Conservation (phyloP, 192 early-diverging fungal genomes). For the Coemansia asiatica region DNA sequence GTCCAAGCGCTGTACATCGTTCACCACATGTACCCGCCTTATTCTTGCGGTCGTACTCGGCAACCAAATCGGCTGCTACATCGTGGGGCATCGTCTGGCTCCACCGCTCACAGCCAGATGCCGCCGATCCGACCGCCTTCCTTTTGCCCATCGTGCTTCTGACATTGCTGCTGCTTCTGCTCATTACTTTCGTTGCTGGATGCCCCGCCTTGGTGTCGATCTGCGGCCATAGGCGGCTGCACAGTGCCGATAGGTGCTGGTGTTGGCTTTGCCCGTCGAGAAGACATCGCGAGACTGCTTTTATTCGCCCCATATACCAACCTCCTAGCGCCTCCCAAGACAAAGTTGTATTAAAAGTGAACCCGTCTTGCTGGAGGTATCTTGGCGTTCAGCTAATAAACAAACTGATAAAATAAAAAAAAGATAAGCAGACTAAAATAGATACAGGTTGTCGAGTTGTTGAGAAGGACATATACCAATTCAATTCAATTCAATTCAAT, state of each 20-base stretch:
- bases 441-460: no score
- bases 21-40: not conserved
- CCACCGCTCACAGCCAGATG: conserved; percentile 15
- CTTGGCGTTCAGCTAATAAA: not conserved
- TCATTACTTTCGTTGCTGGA: not conserved
- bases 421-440: not conserved
- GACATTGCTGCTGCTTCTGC: not conserved
- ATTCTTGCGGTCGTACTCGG: conserved; percentile 8
- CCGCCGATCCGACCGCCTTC: not conserved
- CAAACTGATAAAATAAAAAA: not conserved
- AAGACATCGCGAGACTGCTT: not conserved
- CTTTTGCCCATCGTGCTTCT: not conserved
- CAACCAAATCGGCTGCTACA: conserved; percentile 12
- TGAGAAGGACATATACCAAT: no score
- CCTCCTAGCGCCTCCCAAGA: not conserved
- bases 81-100: conserved; percentile 23
- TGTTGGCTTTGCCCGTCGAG: not conserved
- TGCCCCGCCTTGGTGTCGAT: not conserved
- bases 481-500: no score
- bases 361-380: not conserved
- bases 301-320: not conserved
- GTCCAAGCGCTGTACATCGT: not conserved
- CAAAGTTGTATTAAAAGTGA: not conserved
- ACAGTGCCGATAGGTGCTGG: not conserved
- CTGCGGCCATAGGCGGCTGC: not conserved